Evolutionary conservation across 306 rosid genomes (phyloP), one percentile per base, ranked within the genome.

Genomic region (Clitoria ternatea): DNA sequence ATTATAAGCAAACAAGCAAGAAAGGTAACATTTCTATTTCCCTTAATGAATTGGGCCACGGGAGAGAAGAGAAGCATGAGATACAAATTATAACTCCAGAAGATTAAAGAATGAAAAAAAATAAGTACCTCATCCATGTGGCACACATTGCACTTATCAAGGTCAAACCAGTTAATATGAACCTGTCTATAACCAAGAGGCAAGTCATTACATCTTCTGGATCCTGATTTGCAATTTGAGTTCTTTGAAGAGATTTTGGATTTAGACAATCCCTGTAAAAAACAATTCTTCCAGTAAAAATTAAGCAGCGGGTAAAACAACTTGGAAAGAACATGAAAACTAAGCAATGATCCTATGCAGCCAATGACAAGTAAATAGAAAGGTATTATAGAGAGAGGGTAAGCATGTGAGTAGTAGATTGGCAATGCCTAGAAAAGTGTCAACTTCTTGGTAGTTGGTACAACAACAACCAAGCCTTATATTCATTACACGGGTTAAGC

Each of bases 101-200:
- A 44, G 42, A 74, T 49, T 56, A 47, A 72, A 61, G 52, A 76
- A 60, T 37, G 64, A 8, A 13, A 2, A 40, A 36, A 61, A 55
- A 57, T 27, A 9, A 68, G 36, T 71, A 94, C 99, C 99, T 94
- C 99, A 76, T 94, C 99, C 99, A 91, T 94, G 83, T 94, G 97
- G 73, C 99, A 94, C 59, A 94, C 99, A 73, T 87, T 94, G 81
- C 99, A 94, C 83, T 94, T 94, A 70, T 94, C 97, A 27, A 94
- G 99, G 83, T 94, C 99, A 79, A 91, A 89, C 99, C 99, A 94
- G 67, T 94, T 95, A 67, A 94, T 96, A 77, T 96, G 97, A 80
- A 94, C 97, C 63, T 90, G 97, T 62, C 99, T 89, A 81, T 90
- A 94, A 70, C 99, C 97, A 81, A 77, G 63, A 75, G 94, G 91